Evolutionary conservation across 1,139 yeast genomes (phyloP).

Genomic region (Protomyces inouyei): DNA sequence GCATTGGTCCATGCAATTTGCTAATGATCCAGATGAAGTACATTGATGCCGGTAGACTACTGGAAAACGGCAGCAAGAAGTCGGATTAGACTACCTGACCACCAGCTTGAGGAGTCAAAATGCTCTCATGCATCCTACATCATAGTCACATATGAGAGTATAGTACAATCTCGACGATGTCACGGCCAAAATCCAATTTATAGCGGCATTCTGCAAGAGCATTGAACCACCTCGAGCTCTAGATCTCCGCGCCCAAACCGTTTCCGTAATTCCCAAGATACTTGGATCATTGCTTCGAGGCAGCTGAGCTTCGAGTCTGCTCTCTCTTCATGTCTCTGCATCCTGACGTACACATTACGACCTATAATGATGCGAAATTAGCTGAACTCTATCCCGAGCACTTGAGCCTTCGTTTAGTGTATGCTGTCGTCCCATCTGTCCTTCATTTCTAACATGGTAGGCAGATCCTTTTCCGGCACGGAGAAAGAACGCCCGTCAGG

Average conservation of each 20-base stretch:
- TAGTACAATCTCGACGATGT: too few relatives aligned
- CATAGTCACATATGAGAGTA: too few relatives aligned
- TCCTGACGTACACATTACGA: neutral
- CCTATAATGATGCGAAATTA: slow-evolving; percentile 28
- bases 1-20: too few relatives aligned
- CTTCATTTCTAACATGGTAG: neutral
- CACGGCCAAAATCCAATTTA: too few relatives aligned
- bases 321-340: neutral
- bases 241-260: too few relatives aligned
- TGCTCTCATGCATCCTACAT: too few relatives aligned
- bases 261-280: too few relatives aligned
- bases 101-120: too few relatives aligned
- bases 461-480: slow-evolving; percentile 34
- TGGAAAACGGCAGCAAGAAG: slow-evolving; percentile 12
- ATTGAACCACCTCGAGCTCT: too few relatives aligned
- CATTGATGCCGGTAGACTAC: slow-evolving; percentile 10
- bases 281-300: too few relatives aligned
- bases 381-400: slow-evolving; percentile 31
- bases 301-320: too few relatives aligned
- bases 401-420: slow-evolving; percentile 28
- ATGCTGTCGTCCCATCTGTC: neutral
- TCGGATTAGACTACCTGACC: neutral
- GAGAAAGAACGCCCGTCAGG: slow-evolving; percentile 34
- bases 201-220: too few relatives aligned
- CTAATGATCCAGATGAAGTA: slow-evolving; percentile 7